Evolutionary conservation across 805 yeast genomes (phyloP), one percentile per base, ranked within the genome.

Genomic region (Candida montana): DNA sequence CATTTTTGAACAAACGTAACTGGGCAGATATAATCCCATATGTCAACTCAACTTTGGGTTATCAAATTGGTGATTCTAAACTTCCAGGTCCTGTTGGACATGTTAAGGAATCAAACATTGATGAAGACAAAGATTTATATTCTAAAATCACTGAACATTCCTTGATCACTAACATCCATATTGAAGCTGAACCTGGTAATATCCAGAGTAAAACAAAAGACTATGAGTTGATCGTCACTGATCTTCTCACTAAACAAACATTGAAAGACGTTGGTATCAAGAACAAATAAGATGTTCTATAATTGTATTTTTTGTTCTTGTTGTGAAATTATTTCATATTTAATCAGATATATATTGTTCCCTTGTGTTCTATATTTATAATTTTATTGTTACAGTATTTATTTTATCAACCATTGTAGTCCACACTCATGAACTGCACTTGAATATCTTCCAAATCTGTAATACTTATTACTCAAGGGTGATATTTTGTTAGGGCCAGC

Each of bases 221-320:
- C 30, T 90, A 87, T 61, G 83, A 82, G 53, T 59, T 87, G 34
- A 64, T 81, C 39, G 75, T 90, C 45, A 96, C 97, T 2, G 71
- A 71, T 30, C 63, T 79, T 39, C 52, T 57, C 13, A 53, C 52
- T 2, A 45, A 44, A 11, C 41, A 40, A 30, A 27, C 37, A 4
- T 30, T 57, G 32, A 31, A 46, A 23, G 39, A 51, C 29, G 46
- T 48, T 31, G 59, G 59, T 29, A 29, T 49, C 9, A 55, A 52
- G 37, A n/a, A 33, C 17, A 21, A 21, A 21, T 21, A 21, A 21
- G 24, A 7, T 6, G 6, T 21, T 6, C 24, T 9, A 7, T 21
- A 7, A 7, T 7, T 21, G 9, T 21, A 7, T 21, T 9, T 21
- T 21, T 21, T 21, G 6, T 21, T 21, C 9, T 21, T 21, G 9